Evolutionary conservation across 768 basidiomycete species (phyloP), one percentile per base, ranked within the genome.

Genomic region (Boletus eberwhitei): DNA sequence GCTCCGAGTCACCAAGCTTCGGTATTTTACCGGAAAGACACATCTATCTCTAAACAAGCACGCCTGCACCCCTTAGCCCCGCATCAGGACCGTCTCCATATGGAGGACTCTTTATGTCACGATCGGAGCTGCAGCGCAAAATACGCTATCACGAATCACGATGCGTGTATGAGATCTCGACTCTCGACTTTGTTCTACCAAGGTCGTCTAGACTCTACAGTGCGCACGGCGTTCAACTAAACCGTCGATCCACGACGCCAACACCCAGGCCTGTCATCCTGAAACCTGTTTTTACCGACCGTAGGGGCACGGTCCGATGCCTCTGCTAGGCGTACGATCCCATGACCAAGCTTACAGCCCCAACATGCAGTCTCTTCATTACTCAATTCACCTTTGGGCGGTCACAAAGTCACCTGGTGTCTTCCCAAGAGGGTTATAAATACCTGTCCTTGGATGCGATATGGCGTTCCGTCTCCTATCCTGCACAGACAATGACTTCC

Each of bases 361-460:
- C 29, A 41, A 31, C 29, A 46, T 34, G 31, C 39, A n/a, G 22
- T 17, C 21, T 19, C 21, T 26, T 36, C n/a, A 26, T 40, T 26
- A 31, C 35, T 34, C 21, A 48, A 36, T 5, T n/a, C 16, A 24
- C 35, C 32, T 14, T 34, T 42, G 16, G 37, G 16, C n/a, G 54
- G 19, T 19, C 22, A 42, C 36, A 11, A 11, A 34, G 24, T 32
- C 53, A 42, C n/a, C 29, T 37, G 13, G 43, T 37, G 37, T 24
- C 47, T 50, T 54, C 40, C 43, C 44, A 43, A 48, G 40, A 17
- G 11, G 29, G 41, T 47, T 52, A 53, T 50, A 58, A 46, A 50
- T 46, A 52, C 34, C 9, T 21, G 13, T 26, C 37, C 9, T 45
- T 45, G 43, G 17, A 31, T 36, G 22, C 4, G 11, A 40, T n/a